Evolutionary conservation across 352 stramenopile genomes (phyloP).

Genomic region (Pythium biforme): DNA sequence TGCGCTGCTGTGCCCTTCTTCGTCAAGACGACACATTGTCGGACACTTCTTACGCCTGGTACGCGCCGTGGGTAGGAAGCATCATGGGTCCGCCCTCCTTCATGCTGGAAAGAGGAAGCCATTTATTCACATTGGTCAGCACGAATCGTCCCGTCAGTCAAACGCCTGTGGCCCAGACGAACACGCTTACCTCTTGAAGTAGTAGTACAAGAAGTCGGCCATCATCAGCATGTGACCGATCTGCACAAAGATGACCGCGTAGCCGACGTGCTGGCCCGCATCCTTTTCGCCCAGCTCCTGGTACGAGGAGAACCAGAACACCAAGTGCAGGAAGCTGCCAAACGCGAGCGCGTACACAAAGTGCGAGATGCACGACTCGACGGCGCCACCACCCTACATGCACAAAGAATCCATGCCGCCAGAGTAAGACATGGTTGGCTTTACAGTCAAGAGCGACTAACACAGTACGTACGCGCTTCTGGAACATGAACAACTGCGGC

Average conservation of each 20-base stretch:
- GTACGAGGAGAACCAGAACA: conserved; percentile 99
- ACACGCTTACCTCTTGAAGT: conserved; percentile 93
- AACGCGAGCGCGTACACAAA: conserved; percentile 96
- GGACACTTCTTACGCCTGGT: conserved; percentile 57
- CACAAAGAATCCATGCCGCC: neutral
- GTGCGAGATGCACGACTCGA: conserved; percentile 97
- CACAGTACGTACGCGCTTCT: conserved; percentile 85
- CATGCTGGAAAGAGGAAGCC: conserved; percentile 48
- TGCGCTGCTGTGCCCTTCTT: neutral
- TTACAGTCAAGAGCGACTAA: neutral
- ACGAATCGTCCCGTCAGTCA: neutral
- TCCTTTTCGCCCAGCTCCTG: conserved; percentile 95
- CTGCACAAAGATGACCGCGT: conserved; percentile 97
- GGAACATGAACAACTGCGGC: conserved; percentile 99
- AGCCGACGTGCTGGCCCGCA: conserved; percentile 84
- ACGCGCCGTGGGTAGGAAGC: conserved; percentile 83
- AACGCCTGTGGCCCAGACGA: too few species aligned
- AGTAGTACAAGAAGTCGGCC: conserved; percentile 99
- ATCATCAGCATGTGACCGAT: conserved; percentile 98
- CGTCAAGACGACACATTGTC: neutral
- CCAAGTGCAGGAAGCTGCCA: conserved; percentile 94
- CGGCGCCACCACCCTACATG: conserved; percentile 80
- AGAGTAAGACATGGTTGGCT: neutral
- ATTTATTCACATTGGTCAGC: neutral
- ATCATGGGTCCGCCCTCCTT: conserved; percentile 88